Evolutionary conservation across 2,329 filamentous ascomycete genomes (phyloP).

Genomic region (Colletotrichum lindemuthianum): DNA sequence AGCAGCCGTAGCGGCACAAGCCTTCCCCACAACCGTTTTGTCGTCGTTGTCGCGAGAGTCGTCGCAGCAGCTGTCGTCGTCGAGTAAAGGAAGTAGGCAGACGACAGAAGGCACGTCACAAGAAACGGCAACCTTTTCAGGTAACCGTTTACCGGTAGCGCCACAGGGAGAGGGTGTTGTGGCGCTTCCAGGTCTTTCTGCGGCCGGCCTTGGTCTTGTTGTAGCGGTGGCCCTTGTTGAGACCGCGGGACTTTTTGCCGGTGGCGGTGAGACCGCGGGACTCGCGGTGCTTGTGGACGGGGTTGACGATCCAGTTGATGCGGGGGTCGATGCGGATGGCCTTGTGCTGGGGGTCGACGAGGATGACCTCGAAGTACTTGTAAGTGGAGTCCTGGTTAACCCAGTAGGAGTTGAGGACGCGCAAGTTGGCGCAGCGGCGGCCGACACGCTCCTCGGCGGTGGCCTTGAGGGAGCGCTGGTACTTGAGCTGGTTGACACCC

Average conservation of each 20-base stretch:
- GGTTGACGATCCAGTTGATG: slow-evolving; percentile 99
- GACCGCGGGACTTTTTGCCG: slow-evolving; percentile 99
- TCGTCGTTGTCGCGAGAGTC: slow-evolving; percentile 9
- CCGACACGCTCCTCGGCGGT: slow-evolving; percentile 99
- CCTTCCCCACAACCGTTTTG: slow-evolving; percentile 16
- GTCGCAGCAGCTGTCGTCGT: background rate
- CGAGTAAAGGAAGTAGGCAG: too few species aligned
- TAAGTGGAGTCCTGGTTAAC: slow-evolving; percentile 99
- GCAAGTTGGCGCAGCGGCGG: slow-evolving; percentile 97
- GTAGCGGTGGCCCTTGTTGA: slow-evolving; percentile 99
- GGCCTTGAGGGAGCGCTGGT: slow-evolving; percentile 97
- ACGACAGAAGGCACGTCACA: slow-evolving; percentile 1
- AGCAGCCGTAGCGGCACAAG: background rate
- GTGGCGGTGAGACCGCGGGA: slow-evolving; percentile 95
- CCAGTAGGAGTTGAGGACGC: slow-evolving; percentile 99
- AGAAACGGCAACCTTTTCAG: slow-evolving; percentile 16
- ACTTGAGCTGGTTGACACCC: slow-evolving; percentile 99
- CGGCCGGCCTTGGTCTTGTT: slow-evolving; percentile 97
- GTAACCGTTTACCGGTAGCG: slow-evolving; percentile 81
- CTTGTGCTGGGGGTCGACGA: slow-evolving; percentile 99
- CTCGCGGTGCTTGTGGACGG: slow-evolving; percentile 99
- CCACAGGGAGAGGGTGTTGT: slow-evolving; percentile 99
- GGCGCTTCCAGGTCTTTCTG: slow-evolving; percentile 99
- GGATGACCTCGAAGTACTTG: slow-evolving; percentile 99
- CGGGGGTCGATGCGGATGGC: slow-evolving; percentile 98